Evolutionary conservation across 345 rosid species (phyloP).

Genomic region (Theobroma cacao): DNA sequence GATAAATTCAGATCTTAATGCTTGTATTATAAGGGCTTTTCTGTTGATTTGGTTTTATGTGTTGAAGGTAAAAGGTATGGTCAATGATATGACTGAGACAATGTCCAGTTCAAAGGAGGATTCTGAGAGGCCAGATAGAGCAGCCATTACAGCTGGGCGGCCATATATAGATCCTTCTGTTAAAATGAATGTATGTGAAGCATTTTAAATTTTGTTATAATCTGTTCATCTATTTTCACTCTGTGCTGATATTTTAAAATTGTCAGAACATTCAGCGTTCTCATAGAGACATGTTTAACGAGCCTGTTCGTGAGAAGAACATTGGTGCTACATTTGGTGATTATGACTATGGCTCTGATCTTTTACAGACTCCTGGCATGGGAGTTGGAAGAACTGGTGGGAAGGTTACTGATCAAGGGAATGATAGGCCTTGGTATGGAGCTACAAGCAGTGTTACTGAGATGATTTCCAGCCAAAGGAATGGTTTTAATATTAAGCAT

Average conservation of each 20-base stretch:
- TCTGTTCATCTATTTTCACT: background rate
- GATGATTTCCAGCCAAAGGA: slow-evolving; percentile 54
- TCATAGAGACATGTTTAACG: slow-evolving; percentile 48
- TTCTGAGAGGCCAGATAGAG: slow-evolving; percentile 51
- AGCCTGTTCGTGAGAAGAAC: slow-evolving; percentile 57
- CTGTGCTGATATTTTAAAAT: slow-evolving; percentile 20
- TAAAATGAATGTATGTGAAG: slow-evolving; percentile 54
- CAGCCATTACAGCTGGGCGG: slow-evolving; percentile 37
- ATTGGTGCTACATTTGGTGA: slow-evolving; percentile 46
- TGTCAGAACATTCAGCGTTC: slow-evolving; percentile 49
- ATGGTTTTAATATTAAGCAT: slow-evolving; percentile 56
- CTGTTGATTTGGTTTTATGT: slow-evolving; percentile 13
- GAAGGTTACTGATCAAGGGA: slow-evolving; percentile 58
- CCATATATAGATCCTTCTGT: slow-evolving; percentile 57
- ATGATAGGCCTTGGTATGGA: slow-evolving; percentile 58
- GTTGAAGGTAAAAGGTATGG: slow-evolving; percentile 45
- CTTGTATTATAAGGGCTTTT: slow-evolving; percentile 2
- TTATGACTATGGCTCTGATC: slow-evolving; percentile 60
- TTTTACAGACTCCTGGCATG: slow-evolving; percentile 45
- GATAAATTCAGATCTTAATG: background rate
- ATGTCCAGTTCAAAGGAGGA: slow-evolving; percentile 39
- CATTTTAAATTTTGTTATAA: slow-evolving; percentile 7
- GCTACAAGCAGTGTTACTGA: slow-evolving; percentile 47
- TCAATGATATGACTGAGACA: slow-evolving; percentile 35
- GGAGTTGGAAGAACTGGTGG: slow-evolving; percentile 55